A percentile compares a stretch with the other conserved stretches of the same genome.
Conservation (phyloP, 345 rosid genomes). For the Gynandropsis gynandra region DNA sequence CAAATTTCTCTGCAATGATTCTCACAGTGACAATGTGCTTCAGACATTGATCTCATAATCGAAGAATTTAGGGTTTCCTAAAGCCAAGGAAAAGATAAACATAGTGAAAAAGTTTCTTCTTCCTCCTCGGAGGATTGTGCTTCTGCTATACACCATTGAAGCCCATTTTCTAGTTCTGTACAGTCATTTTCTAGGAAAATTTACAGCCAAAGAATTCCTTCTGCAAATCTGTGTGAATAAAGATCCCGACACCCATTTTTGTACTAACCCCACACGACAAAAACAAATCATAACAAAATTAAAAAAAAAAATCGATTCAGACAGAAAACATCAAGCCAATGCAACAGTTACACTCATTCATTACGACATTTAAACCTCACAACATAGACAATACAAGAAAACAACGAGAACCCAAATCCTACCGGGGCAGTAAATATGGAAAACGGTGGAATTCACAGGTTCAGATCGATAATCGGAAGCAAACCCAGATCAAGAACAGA, state of each 20-base stretch:
- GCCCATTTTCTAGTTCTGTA: constrained; percentile 5
- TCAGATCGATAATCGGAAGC: background rate
- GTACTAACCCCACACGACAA: constrained; percentile 30
- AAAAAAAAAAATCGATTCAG: background rate
- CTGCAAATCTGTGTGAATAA: background rate
- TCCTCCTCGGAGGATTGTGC: background rate
- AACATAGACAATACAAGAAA: background rate
- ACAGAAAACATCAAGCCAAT: constrained; percentile 23
- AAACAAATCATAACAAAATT: constrained; percentile 6
- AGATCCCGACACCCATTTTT: constrained; percentile 24
- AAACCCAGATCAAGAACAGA: background rate
- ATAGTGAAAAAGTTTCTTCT: background rate
- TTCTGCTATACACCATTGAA: constrained; percentile 8
- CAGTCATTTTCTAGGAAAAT: constrained; percentile 14
- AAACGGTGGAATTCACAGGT: background rate
- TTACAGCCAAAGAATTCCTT: constrained; percentile 4
- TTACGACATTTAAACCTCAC: constrained; percentile 12
- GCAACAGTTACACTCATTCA: constrained; percentile 39
- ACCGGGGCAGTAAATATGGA: background rate
- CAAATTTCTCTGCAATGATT: background rate
- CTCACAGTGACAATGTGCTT: constrained; percentile 16
- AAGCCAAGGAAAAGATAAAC: constrained; percentile 10
- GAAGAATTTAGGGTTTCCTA: constrained; percentile 7
- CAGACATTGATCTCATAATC: constrained; percentile 12
- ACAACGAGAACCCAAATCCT: constrained; percentile 14